These are phyloP conservation scores for Cytospora schulzeri DNA, from an alignment of 2,329 filamentous ascomycete genomes.

Conservation along the genomic window DNA sequence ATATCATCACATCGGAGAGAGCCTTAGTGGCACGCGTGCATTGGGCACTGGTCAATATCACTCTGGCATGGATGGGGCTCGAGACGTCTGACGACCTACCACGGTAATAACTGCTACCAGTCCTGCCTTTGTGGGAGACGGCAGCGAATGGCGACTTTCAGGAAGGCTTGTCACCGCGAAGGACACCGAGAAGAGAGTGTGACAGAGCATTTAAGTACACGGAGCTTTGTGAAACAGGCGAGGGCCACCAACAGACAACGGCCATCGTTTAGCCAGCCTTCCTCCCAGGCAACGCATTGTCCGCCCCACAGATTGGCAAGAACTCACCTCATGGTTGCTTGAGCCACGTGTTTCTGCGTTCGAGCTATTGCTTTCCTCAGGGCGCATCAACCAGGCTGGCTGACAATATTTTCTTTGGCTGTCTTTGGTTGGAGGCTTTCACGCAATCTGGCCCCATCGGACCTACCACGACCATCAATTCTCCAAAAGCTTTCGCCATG, in stretches of 20 bases:
- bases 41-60: not conserved
- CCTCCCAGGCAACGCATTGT: not conserved
- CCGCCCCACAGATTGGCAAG: too few relatives aligned
- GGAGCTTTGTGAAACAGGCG: not conserved
- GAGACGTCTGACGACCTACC: not conserved
- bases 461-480: not conserved
- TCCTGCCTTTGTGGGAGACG: too few relatives aligned
- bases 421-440: not conserved
- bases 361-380: not conserved
- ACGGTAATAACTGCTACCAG: not conserved
- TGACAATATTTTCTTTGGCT: not conserved
- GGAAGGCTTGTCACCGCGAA: too few relatives aligned
- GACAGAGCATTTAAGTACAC: not conserved
- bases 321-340: too few relatives aligned
- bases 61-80: not conserved
- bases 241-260: not conserved
- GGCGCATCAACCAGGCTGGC: not conserved
- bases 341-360: not conserved
- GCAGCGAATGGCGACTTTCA: too few relatives aligned
- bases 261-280: not conserved
- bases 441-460: not conserved
- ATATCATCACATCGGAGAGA: not conserved
- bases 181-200: not conserved
- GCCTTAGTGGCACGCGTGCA: not conserved
- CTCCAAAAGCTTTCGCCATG: not conserved